phyloP scores from a whole-genome alignment of 345 rosid genomes.

The Laguncularia racemosa region DNA sequence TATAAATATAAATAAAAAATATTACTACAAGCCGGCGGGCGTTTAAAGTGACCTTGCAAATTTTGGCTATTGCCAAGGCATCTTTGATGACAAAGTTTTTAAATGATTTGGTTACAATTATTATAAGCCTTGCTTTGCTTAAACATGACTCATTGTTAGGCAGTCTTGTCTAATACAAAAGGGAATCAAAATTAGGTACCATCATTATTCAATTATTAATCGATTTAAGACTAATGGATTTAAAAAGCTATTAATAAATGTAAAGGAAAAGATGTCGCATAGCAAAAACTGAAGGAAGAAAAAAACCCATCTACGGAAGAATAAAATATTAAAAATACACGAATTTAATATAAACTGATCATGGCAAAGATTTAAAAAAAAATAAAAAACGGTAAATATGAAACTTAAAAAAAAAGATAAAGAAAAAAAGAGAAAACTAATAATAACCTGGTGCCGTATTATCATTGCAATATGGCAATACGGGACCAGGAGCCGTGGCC shows the following conservation, averaged over 20 bases:
- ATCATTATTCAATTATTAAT: not conserved
- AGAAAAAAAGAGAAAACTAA: slow-evolving; percentile 8
- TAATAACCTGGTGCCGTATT: slow-evolving; percentile 8
- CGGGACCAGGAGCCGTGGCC: not conserved
- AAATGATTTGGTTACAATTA: too few relatives aligned
- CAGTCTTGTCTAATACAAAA: not conserved
- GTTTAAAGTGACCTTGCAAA: too few relatives aligned
- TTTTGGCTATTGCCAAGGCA: too few relatives aligned
- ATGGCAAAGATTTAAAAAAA: slow-evolving; percentile 3
- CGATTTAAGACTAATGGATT: too few relatives aligned
- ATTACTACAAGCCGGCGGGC: too few relatives aligned
- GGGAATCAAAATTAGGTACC: slow-evolving; percentile 6
- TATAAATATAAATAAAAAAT: too few relatives aligned
- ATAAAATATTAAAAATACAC: slow-evolving; percentile 18
- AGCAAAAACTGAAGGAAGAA: slow-evolving; percentile 2
- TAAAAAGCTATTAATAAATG: too few relatives aligned
- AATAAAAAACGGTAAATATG: not conserved
- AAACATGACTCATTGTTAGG: not conserved
- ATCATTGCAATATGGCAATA: too few relatives aligned
- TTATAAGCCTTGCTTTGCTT: too few relatives aligned
- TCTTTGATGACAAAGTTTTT: too few relatives aligned
- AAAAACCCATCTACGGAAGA: slow-evolving; percentile 22
- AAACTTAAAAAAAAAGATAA: too few relatives aligned
- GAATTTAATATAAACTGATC: slow-evolving; percentile 2
- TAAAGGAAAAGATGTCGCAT: not conserved